Evolutionary conservation across 2,329 filamentous ascomycete species (phyloP).

Genomic region (Mycocentrospora acerina): DNA sequence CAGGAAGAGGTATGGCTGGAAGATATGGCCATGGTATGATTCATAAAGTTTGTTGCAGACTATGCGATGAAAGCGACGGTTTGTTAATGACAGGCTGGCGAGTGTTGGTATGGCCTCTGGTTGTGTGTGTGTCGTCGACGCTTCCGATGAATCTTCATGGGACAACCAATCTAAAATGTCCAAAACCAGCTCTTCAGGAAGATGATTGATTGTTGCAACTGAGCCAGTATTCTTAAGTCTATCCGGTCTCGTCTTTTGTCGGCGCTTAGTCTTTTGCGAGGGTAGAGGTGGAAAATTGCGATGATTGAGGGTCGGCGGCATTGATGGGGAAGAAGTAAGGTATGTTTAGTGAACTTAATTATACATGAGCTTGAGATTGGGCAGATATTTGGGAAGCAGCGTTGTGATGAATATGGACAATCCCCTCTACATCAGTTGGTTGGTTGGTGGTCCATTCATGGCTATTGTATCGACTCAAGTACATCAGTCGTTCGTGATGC

Average conservation of each 20-base stretch:
- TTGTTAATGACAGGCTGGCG: constrained; percentile 23
- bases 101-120: constrained; percentile 7
- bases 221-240: neutral
- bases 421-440: no score
- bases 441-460: no score
- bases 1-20: constrained; percentile 31
- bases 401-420: no score
- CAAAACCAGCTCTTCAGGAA: constrained; percentile 33
- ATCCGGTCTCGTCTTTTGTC: neutral
- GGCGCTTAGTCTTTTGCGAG: constrained; percentile 7
- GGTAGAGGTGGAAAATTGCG: constrained; percentile 25
- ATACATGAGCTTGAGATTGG: no score
- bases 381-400: no score
- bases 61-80: constrained; percentile 22
- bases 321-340: no score
- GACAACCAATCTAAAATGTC: constrained; percentile 26
- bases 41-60: constrained; percentile 22
- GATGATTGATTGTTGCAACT: constrained; percentile 15
- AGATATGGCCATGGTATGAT: constrained; percentile 22
- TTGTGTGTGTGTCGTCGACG: no score
- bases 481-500: no score
- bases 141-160: constrained; percentile 8
- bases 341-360: no score
- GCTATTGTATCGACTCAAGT: no score
- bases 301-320: constrained; percentile 15